These are phyloP conservation scores for Cystobasidiaceae sp. DNA, from an alignment of 1,284 basidiomycete genomes.

Conservation along the genomic window DNA sequence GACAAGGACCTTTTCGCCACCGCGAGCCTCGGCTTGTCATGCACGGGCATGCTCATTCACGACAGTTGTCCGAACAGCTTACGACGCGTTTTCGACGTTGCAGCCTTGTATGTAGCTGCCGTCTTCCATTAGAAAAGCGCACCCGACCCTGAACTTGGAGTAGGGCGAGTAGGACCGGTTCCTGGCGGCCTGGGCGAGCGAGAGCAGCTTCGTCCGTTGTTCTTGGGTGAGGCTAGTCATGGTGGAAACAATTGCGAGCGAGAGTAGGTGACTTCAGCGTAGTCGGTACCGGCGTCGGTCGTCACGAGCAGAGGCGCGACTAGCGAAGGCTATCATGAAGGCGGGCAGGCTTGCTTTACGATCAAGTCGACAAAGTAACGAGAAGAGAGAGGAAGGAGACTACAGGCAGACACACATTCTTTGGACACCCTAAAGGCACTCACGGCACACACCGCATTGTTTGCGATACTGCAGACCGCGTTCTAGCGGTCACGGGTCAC, in stretches of 20 bases:
- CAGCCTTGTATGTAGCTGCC: constrained; percentile 46
- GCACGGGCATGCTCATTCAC: not conserved
- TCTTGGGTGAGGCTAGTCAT: constrained; percentile 10
- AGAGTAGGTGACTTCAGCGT: not conserved
- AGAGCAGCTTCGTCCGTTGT: constrained; percentile 15
- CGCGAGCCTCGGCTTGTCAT: not conserved
- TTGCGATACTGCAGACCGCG: too few species aligned
- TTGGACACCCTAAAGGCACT: too few species aligned
- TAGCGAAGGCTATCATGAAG: not conserved
- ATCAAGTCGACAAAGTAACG: too few species aligned
- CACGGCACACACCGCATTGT: too few species aligned
- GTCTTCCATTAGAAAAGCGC: constrained; percentile 45
- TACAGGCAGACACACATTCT: too few species aligned
- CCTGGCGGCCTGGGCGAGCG: constrained; percentile 3
- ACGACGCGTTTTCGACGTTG: constrained; percentile 48
- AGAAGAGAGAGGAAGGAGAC: too few species aligned
- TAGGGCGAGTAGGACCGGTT: constrained; percentile 23
- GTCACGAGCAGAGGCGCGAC: not conserved
- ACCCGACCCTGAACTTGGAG: constrained; percentile 48
- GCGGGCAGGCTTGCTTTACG: too few species aligned
- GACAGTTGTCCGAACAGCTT: constrained; percentile 36
- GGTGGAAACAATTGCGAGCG: not conserved
- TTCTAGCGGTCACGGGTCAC: too few species aligned
- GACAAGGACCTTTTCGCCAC: not conserved
- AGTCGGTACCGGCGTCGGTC: too few species aligned